These are phyloP conservation scores for Brasenia schreberi DNA, from an alignment of 164 flowering plant species.

Conservation along the genomic window DNA sequence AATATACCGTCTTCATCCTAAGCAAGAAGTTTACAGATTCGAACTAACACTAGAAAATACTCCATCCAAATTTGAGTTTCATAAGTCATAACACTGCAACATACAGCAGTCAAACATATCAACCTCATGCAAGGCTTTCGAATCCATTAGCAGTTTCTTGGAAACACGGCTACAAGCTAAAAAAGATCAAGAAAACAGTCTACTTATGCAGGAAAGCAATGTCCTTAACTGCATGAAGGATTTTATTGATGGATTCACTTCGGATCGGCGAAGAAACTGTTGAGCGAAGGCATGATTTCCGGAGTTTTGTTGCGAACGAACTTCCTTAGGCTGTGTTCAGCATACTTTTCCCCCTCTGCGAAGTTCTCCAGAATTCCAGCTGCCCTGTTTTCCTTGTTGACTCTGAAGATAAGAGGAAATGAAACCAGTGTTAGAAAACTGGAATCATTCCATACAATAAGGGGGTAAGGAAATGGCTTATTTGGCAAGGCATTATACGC, in stretches of 20 bases:
- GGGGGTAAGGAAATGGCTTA: too few species aligned
- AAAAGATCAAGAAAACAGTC: not conserved
- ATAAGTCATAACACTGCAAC: too few species aligned
- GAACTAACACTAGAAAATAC: too few species aligned
- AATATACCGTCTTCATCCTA: too few species aligned
- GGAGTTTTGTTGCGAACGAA: conserved; percentile 13
- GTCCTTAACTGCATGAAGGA: too few species aligned
- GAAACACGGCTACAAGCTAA: not conserved
- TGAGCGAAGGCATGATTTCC: conserved; percentile 18
- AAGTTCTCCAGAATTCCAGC: conserved; percentile 19
- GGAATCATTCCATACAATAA: too few species aligned
- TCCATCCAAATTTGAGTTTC: too few species aligned
- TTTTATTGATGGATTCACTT: conserved; percentile 6
- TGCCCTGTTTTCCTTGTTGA: conserved; percentile 13
- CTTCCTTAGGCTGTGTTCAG: conserved; percentile 17
- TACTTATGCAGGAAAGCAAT: not conserved
- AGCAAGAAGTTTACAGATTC: too few species aligned
- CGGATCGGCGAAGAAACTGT: conserved; percentile 14
- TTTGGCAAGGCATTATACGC: too few species aligned
- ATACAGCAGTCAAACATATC: too few species aligned
- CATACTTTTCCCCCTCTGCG: conserved; percentile 17
- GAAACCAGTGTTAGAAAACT: too few species aligned
- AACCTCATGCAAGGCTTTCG: too few species aligned
- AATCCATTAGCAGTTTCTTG: not conserved
- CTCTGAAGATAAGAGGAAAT: conserved; percentile 5